Evolutionary conservation across 495 filamentous ascomycete species (phyloP), one percentile per base, ranked within the genome.

Genomic region (Xylaria curta): DNA sequence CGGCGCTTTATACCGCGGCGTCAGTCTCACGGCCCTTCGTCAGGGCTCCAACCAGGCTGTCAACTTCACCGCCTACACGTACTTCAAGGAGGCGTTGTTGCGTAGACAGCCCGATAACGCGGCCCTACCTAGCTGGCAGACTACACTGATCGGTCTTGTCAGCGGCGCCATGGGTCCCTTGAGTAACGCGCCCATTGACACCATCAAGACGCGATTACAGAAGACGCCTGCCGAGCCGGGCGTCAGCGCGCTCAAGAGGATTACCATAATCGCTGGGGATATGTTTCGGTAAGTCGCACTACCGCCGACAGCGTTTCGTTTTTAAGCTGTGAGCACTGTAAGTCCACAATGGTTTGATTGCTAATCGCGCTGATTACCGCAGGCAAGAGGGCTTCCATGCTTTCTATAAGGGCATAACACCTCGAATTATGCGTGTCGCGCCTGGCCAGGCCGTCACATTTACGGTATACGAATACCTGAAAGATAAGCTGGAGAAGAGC

Each of bases 341-440:
- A 31, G 31, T 21, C 9, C 10, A 38, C 1, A 7, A 44, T 10
- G 6, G 33, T 24, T 38, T 9, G n/a, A 0, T 61, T 44, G 66
- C 15, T 15, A 54, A 64, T 58, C 40, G 59, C 60, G 13, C 71
- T 31, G 63, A 8, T 13, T 56, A 38, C 13, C 47, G 67, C 72
- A 89, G 86, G 68, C 91, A 95, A 81, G 96, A 99, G 81, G 96
- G 96, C 13, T 85, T 92, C 70, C 89, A 92, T 60, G 95, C 95
- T 13, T 99, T 99, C 85, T 99, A 98, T 86, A 98, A 97, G 88
- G 96, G 96, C 72, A 98, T 99, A 82, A 99, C 96, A 66, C 96
- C 96, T 10, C 88, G 96, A 71, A 92, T 99, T 72, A 98, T 98
- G 95, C 88, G 96, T 75, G 96, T 99, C 42, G 96, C 96, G 40